Evolutionary conservation across 306 rosid genomes (phyloP).

Genomic region (Gastrolobium villosum): DNA sequence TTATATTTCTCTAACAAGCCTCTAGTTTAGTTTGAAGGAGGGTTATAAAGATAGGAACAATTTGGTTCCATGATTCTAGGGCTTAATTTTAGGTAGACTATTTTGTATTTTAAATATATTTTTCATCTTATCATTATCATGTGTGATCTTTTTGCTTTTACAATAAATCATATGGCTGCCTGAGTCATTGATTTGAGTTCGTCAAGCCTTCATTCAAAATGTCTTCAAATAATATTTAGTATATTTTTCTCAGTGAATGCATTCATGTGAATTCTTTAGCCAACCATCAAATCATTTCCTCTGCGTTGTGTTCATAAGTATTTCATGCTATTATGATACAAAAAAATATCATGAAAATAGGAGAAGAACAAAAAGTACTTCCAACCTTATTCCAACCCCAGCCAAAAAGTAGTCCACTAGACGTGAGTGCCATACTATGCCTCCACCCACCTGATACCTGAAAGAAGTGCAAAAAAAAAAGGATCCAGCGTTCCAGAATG

Average conservation of each 20-base stretch:
- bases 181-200: not conserved
- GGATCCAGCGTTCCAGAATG: not conserved
- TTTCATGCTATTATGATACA: conserved; percentile 5
- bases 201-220: not conserved
- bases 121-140: not conserved
- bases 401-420: conserved; percentile 84
- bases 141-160: not conserved
- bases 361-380: conserved; percentile 19
- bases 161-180: not conserved
- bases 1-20: too few species aligned
- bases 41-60: not conserved
- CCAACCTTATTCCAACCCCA: conserved; percentile 99
- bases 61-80: not conserved
- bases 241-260: conserved; percentile 17
- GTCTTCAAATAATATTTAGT: conserved; percentile 1
- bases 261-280: conserved; percentile 14
- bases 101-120: not conserved
- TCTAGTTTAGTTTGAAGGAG: too few species aligned
- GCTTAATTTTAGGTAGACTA: not conserved
- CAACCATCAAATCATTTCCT: conserved; percentile 23
- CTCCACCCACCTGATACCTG: conserved; percentile 99
- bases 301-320: conserved; percentile 19
- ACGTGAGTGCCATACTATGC: conserved; percentile 92
- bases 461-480: conserved; percentile 47
- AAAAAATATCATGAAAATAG: conserved; percentile 28